Evolutionary conservation across 805 yeast species (phyloP), one percentile per base, ranked within the genome.

Genomic region (Kodamaea restingae): DNA sequence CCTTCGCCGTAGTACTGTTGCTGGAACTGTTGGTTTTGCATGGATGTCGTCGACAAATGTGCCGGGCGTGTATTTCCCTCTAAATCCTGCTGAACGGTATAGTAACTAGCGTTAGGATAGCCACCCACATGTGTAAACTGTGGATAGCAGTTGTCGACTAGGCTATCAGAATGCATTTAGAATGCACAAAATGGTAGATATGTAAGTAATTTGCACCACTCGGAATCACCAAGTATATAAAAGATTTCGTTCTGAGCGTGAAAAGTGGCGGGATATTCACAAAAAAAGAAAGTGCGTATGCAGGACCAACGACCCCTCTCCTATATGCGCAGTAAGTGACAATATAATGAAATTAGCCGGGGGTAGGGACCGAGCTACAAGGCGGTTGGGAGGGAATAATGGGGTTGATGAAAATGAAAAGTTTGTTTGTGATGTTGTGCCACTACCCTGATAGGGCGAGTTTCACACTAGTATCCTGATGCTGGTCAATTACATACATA

Each of bases 111-210:
- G n/a, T n/a, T n/a, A n/a, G n/a, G n/a, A n/a, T 25, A 25, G n/a
- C 27, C 12, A n/a, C 27, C n/a, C 10, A 20, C 5, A 8, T 20
- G 22, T 20, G 11, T 10, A n/a, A 25, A 27, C 31, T 9, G 31
- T 4, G 31, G 31, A 17, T 27, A 27, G 31, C 31, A 15, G 17
- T 27, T 27, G 5, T 27, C 31, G 17, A 27, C 31, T 5, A 27
- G 31, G 10, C 31, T 27, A 27, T 27, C 31, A 12, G 31, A 27
- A 27, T 27, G 31, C 31, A 27, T 27, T 4, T 10, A 25, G 28
- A 11, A n/a, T 25, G 28, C 28, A 11, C 31, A 12, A 27, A 27
- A 25, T 7, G 31, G 15, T 20, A 15, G 10, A 27, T 27, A 14
- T 27, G 31, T 12, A 14, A 6, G 17, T 27, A 14, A 25, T 25